Evolutionary conservation across 1,284 basidiomycete genomes (phyloP), one percentile per base, ranked within the genome.

Genomic region (Calocybe gambosa): DNA sequence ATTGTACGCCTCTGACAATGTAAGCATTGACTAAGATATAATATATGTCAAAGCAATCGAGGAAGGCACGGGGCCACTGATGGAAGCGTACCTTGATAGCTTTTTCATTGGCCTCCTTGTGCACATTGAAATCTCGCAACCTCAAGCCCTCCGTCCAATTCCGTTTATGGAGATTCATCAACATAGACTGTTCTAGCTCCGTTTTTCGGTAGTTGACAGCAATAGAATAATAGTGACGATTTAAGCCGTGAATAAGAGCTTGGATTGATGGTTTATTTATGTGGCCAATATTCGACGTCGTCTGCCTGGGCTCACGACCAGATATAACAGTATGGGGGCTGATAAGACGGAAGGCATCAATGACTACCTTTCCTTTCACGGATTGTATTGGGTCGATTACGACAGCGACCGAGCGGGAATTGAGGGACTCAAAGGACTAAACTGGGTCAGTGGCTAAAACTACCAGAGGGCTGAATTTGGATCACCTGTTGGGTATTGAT

Each of bases 381-480:
- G 94, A 98, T 68, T 99, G 96, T 62, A 99, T 99, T 25, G 96
- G 96, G 68, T 99, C 96, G 50, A 99, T 84, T 55, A 99, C 96
- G 42, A 99, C 95, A 36, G 96, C 94, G 36, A 99, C 96, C 5
- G 95, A 93, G 46, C 95, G 88, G 41, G 85, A 77, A 65, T 98
- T 89, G 55, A 99, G 84, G 58, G 89, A 89, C 71, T 99, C 96
- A 63, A 99, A 99, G 12, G 93, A 97, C 91, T 99, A 57, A 42
- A 46, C 42, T 50, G 44, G 42, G 49, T 55, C 39, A 53, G 38
- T 42, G 26, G 46, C 50, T 46, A 37, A 43, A 34, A 35, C 49
- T 47, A 26, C 21, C 7, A 7, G 7, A 23, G 21, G 16, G 33
- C 37, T n/a, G 15, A 33, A 35, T 42, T 39, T 25, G 43, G 52